Evolutionary conservation across 495 filamentous ascomycete genomes (phyloP).

Genomic region (Podospora tetraspora): DNA sequence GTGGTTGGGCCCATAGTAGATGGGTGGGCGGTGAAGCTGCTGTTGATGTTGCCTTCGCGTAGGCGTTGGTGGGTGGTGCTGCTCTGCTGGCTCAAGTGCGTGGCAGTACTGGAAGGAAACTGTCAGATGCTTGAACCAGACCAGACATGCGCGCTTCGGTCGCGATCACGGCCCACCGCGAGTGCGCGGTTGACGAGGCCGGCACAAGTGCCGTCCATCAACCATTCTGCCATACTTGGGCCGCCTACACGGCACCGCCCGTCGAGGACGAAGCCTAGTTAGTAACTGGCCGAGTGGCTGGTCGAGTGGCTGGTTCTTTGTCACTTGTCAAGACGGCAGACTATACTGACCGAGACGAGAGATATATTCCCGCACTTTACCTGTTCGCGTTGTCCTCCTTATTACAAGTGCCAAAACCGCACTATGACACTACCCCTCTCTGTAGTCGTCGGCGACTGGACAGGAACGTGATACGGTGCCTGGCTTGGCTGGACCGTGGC

Average conservation of each 20-base stretch:
- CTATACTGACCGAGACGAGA: not conserved
- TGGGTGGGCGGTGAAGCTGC: constrained; percentile 7
- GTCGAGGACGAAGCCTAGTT: not conserved
- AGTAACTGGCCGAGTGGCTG: not conserved
- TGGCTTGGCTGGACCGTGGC: not conserved
- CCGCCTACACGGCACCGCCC: not conserved
- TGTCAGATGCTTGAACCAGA: not conserved
- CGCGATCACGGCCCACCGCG: not conserved
- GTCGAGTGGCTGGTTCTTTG: not conserved
- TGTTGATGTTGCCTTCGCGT: not conserved
- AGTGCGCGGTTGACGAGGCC: not conserved
- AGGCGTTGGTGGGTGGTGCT: not conserved
- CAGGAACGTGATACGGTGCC: not conserved
- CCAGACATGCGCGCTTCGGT: not conserved
- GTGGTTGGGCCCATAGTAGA: constrained; percentile 1
- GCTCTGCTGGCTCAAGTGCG: not conserved
- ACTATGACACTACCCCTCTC: not conserved
- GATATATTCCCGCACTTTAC: not conserved
- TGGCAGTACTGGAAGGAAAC: not conserved
- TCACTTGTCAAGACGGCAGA: not conserved
- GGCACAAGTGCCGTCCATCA: not conserved
- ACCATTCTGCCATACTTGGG: not conserved
- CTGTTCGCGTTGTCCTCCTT: not conserved
- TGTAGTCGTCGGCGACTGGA: not conserved
- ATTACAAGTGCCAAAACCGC: not conserved